phyloP scores from a whole-genome alignment of 352 stramenopile species.

The Pythium aristosporum region DNA sequence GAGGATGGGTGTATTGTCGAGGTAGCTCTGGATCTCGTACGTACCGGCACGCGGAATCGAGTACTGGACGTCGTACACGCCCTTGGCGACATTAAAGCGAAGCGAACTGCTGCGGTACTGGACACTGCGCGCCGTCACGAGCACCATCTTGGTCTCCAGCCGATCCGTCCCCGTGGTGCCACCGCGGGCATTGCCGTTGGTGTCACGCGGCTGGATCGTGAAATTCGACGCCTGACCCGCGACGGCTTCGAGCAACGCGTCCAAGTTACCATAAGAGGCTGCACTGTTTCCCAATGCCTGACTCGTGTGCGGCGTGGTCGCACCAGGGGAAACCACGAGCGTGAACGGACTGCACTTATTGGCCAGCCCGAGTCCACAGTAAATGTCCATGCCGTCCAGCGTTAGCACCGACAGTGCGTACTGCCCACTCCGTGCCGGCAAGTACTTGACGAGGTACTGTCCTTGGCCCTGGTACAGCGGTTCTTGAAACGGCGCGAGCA shows the following conservation, averaged over 20 bases:
- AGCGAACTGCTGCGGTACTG: slow-evolving; percentile 84
- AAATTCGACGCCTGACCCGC: slow-evolving; percentile 92
- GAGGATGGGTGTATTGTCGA: slow-evolving; percentile 87
- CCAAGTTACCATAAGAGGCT: slow-evolving; percentile 63
- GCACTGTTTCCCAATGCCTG: slow-evolving; percentile 77
- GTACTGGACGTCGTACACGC: slow-evolving; percentile 93
- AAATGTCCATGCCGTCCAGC: slow-evolving; percentile 92
- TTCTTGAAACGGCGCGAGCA: slow-evolving; percentile 59
- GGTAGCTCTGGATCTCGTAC: slow-evolving; percentile 83
- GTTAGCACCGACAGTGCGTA: slow-evolving; percentile 92
- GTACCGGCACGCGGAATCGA: slow-evolving; percentile 87
- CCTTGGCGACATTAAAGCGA: slow-evolving; percentile 34
- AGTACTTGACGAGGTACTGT: slow-evolving; percentile 91
- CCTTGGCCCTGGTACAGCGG: slow-evolving; percentile 90
- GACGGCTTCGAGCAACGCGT: slow-evolving; percentile 90
- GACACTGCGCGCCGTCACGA: slow-evolving; percentile 48
- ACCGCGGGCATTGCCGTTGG: slow-evolving; percentile 84
- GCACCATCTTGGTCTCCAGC: slow-evolving; percentile 88
- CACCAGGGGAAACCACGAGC: slow-evolving; percentile 84
- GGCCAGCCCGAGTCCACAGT: slow-evolving; percentile 88
- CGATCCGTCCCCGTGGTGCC: slow-evolving; percentile 49
- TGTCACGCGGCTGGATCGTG: slow-evolving; percentile 95
- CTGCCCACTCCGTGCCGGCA: slow-evolving; percentile 71
- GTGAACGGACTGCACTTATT: slow-evolving; percentile 95
- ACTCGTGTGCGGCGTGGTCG: slow-evolving; percentile 86